Base-by-base conservation (phyloP, 345 rosid species). In the Combretum micranthum region DNA sequence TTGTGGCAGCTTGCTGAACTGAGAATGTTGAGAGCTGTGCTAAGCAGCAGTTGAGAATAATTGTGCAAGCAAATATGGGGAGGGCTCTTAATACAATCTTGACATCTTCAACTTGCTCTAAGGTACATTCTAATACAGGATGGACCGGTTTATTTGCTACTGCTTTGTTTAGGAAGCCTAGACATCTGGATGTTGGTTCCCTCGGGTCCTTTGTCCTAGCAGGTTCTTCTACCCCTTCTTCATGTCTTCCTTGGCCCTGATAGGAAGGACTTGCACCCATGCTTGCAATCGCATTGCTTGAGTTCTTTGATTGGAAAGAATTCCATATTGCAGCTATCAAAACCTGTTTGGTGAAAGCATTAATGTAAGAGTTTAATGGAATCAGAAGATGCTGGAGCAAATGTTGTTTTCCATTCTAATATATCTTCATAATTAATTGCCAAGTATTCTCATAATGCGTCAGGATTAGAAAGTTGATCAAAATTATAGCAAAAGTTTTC, bases 321-420 rank as follows among this genome's bases (percentile, higher is more conserved):
- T 67, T 67, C 13, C 48, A 13, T 2, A 39, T 6, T 4, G 83
- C 75, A 19, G 83, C 77, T 39, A 72, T 71, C 65, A 72, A 60
- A 51, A 78, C 82, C 79, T 74, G 76, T 18, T 32, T 22, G 20
- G 23, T 15, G 12, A 32, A 32, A 43, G 52, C 50, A 44, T 21
- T 22, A 8, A 44, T 22, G n/a, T 7, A 3, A 25, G 32, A 25
- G 32, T 25, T 25, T 3, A 25, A 25, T 25, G 32, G 6, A 7
- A 25, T 25, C 3, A 25, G 32, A 7, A 3, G 32, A 25, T 25
- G 32, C 6, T 25, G 32, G 3, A 25, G 32, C 3, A 7, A 25
- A 7, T 25, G 2, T 3, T 25, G 6, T 25, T 25, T 25, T 7
- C 6, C 32, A 25, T 25, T 25, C 32, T 25, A 7, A 25, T 7